Percentiles rank a stretch among this genome's conserved stretches.
phyloP scores from a whole-genome alignment of 192 early-diverging fungal genomes.

The Chytriomyces hyalinus region DNA sequence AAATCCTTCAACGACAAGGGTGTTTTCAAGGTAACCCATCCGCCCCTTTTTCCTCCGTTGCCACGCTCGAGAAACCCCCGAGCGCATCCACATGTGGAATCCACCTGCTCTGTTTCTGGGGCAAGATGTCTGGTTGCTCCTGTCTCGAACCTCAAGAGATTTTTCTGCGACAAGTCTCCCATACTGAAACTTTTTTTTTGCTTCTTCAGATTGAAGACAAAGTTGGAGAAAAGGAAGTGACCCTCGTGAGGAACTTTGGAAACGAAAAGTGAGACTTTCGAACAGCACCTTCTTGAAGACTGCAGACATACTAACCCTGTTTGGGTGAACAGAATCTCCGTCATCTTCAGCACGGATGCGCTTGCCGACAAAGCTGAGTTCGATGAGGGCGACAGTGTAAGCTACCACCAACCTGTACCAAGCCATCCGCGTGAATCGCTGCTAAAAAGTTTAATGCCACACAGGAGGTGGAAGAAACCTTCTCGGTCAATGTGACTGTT shows the following conservation, averaged over 20 bases:
- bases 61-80: no score
- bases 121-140: no score
- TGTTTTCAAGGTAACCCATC: slow-evolving; percentile 49
- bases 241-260: slow-evolving; percentile 82
- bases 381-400: slow-evolving; percentile 65
- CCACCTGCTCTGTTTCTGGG: no score
- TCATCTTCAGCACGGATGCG: slow-evolving; percentile 85
- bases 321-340: slow-evolving; percentile 66
- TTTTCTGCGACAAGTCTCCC: no score
- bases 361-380: slow-evolving; percentile 76
- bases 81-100: no score
- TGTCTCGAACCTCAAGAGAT: no score
- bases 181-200: no score
- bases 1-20: slow-evolving; percentile 71
- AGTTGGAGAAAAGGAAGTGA: slow-evolving; percentile 77
- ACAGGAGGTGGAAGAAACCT: slow-evolving; percentile 57
- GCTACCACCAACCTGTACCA: slow-evolving; percentile 1
- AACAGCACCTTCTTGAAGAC: neutral
- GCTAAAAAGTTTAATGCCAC: neutral
- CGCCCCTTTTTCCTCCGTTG: no score
- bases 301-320: neutral
- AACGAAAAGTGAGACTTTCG: slow-evolving; percentile 75
- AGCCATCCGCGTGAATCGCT: slow-evolving; percentile 16
- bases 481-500: slow-evolving; percentile 80
- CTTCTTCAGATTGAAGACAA: slow-evolving; percentile 76